phyloP scores from a whole-genome alignment of 352 stramenopile species.

The Phytopythium montanum region DNA sequence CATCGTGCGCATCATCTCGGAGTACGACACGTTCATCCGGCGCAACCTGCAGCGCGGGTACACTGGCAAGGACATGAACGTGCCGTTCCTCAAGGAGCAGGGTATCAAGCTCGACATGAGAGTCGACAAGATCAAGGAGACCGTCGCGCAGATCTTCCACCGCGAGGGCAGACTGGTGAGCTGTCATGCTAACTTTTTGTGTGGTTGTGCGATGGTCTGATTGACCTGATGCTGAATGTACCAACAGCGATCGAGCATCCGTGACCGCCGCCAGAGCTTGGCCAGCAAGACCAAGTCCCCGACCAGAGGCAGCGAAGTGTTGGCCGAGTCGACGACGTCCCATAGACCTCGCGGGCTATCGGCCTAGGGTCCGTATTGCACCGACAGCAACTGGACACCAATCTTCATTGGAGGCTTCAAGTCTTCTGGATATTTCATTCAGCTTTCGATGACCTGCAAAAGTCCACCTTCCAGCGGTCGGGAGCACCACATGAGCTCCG shows the following conservation, averaged over 20 bases:
- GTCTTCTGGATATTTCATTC: too few species aligned
- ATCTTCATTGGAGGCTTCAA: too few species aligned
- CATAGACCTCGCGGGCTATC: neutral
- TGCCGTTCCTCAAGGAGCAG: slow-evolving; percentile 86
- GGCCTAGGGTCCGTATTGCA: neutral
- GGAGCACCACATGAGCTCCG: slow-evolving; percentile 13
- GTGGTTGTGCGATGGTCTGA: neutral
- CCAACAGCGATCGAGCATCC: neutral
- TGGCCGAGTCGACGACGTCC: neutral
- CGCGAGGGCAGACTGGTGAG: neutral
- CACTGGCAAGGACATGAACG: slow-evolving; percentile 92
- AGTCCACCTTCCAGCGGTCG: slow-evolving; percentile 5
- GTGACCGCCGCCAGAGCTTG: neutral
- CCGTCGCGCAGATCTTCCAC: slow-evolving; percentile 19
- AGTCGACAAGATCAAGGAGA: slow-evolving; percentile 84
- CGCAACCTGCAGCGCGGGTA: slow-evolving; percentile 88
- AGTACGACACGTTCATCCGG: slow-evolving; percentile 92
- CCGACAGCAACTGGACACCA: too few species aligned
- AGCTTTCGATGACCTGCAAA: too few species aligned
- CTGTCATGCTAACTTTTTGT: neutral
- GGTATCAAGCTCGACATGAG: slow-evolving; percentile 87
- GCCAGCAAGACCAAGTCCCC: neutral
- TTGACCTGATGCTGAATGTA: neutral
- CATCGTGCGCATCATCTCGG: slow-evolving; percentile 88
- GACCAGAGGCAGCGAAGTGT: neutral